phyloP scores from a whole-genome alignment of 23 red algal species.

The Agarophyton chilense region DNA sequence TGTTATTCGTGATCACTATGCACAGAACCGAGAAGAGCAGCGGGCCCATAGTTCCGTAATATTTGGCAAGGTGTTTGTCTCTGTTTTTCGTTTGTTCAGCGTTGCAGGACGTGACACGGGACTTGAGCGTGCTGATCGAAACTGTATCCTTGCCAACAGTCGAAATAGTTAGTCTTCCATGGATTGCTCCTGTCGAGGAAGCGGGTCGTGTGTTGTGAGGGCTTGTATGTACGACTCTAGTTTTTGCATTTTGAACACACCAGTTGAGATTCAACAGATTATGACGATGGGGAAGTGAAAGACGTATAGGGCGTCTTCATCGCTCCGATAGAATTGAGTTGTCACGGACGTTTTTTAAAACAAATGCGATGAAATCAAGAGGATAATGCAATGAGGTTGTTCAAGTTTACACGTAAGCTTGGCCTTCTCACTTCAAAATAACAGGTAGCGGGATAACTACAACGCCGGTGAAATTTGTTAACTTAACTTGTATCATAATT shows the following conservation, averaged over 20 bases:
- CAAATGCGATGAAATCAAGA: no score
- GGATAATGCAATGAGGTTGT: background rate
- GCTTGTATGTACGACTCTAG: no score
- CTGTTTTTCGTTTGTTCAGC: background rate
- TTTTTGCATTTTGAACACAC: no score
- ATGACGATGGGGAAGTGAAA: no score
- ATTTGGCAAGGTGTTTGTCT: background rate
- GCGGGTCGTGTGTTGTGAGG: no score
- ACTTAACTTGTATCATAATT: background rate
- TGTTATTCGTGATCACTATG: background rate
- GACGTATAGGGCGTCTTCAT: no score
- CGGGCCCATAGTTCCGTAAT: background rate
- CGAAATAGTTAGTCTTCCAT: no score
- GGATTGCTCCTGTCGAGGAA: no score
- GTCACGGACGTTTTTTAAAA: no score
- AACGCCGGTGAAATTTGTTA: background rate
- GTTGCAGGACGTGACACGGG: background rate
- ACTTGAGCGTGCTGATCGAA: background rate
- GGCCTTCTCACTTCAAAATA: background rate
- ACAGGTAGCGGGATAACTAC: background rate
- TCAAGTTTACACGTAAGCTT: background rate
- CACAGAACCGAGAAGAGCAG: background rate
- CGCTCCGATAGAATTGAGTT: no score
- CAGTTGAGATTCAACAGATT: no score
- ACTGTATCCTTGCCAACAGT: no score